Conservation (phyloP, 2,329 filamentous ascomycete genomes). For the Colletotrichum liriopes region DNA sequence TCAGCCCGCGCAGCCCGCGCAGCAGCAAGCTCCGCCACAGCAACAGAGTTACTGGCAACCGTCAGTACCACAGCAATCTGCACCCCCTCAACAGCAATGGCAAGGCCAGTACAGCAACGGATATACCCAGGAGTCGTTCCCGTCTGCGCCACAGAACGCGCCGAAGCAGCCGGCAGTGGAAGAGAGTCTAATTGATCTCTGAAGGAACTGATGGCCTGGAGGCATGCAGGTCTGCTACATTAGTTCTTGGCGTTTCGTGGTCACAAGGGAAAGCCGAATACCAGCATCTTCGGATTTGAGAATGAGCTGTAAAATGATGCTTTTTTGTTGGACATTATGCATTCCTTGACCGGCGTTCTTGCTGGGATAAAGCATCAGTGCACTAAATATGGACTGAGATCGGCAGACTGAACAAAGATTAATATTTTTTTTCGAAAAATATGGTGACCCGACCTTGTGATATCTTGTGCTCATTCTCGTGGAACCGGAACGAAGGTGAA, state of each 20-base stretch:
- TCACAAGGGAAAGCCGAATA: conserved; percentile 22
- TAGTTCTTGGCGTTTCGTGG: conserved; percentile 36
- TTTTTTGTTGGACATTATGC: conserved; percentile 19
- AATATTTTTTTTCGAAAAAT: conserved; percentile 8
- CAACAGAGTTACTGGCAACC: conserved; percentile 55
- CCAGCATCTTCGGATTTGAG: conserved; percentile 31
- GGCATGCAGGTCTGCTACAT: conserved; percentile 31
- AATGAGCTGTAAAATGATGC: conserved; percentile 33
- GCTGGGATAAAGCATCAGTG: not conserved
- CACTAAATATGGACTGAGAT: not conserved
- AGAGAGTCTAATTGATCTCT: conserved; percentile 87
- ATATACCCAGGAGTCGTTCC: conserved; percentile 75
- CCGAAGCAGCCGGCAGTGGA: conserved; percentile 74
- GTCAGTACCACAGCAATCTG: conserved; percentile 50
- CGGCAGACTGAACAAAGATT: conserved; percentile 4
- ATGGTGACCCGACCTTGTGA: not conserved
- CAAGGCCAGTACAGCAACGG: conserved; percentile 53
- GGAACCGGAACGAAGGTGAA: not conserved
- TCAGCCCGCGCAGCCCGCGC: conserved; percentile 55
- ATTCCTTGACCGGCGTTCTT: not conserved
- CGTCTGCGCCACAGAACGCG: conserved; percentile 75
- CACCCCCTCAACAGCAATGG: conserved; percentile 48
- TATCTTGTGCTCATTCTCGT: not conserved
- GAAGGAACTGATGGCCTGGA: conserved; percentile 28
- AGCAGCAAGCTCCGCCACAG: conserved; percentile 44